phyloP scores from a whole-genome alignment of 306 rosid genomes.

The Quercus variabilis region DNA sequence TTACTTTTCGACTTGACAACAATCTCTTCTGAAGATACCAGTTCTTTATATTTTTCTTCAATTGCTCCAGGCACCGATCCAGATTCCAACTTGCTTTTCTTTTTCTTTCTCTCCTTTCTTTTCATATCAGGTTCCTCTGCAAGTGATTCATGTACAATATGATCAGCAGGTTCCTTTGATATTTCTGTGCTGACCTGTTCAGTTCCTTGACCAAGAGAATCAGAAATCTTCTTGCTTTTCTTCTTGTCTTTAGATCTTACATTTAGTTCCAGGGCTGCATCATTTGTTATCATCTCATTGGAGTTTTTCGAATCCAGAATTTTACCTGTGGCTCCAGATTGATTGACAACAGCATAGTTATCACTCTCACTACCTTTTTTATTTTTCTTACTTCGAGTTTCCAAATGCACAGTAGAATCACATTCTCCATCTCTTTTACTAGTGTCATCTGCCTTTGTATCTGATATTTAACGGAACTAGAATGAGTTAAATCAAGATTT shows the following conservation, averaged over 20 bases:
- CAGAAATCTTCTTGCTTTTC: slow-evolving; percentile 16
- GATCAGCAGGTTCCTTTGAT: slow-evolving; percentile 9
- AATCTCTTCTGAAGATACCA: slow-evolving; percentile 24
- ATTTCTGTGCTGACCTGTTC: slow-evolving; percentile 3
- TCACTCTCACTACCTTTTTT: background rate
- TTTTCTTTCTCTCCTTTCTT: slow-evolving; percentile 53
- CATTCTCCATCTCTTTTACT: slow-evolving; percentile 24
- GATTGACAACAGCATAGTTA: background rate
- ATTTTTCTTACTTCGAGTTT: slow-evolving; percentile 18
- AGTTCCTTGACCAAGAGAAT: background rate
- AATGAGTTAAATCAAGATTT: background rate
- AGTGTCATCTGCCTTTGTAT: background rate
- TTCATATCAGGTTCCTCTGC: slow-evolving; percentile 27
- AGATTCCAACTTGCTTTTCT: slow-evolving; percentile 44
- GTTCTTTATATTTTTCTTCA: slow-evolving; percentile 30
- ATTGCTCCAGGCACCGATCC: slow-evolving; percentile 22
- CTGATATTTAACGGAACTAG: slow-evolving; percentile 22
- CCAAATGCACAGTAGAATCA: background rate
- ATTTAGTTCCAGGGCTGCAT: background rate
- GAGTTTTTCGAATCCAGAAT: background rate
- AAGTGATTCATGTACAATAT: slow-evolving; percentile 1
- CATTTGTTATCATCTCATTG: background rate
- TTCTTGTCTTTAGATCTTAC: background rate
- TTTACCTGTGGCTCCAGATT: background rate
- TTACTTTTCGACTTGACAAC: slow-evolving; percentile 27